phyloP scores from a whole-genome alignment of 768 basidiomycete species.

The Suillus lakei region DNA sequence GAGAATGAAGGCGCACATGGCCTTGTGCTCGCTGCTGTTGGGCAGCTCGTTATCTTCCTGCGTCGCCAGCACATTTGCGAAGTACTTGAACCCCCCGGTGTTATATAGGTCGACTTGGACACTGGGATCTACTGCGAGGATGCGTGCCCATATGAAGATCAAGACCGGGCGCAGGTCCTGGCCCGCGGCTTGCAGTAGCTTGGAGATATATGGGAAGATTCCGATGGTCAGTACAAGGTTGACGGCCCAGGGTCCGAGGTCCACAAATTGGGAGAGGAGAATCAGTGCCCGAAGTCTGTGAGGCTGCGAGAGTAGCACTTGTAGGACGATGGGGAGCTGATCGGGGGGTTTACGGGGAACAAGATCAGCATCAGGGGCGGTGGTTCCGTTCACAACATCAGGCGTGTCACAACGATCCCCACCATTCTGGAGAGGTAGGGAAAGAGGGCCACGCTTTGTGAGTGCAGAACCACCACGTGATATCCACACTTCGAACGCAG shows the following conservation, averaged over 20 bases:
- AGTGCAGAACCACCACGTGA: conserved; percentile 89
- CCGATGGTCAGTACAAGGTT: conserved; percentile 95
- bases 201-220: conserved; percentile 98
- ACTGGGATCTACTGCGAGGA: conserved; percentile 92
- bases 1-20: conserved; percentile 98
- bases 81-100: conserved; percentile 82
- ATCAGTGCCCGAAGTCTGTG: conserved; percentile 96
- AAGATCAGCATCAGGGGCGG: conserved; percentile 43
- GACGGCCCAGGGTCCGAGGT: conserved; percentile 98
- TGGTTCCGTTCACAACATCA: conserved; percentile 20
- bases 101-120: conserved; percentile 91
- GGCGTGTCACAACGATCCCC: conserved; percentile 31
- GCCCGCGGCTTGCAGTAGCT: conserved; percentile 92
- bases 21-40: conserved; percentile 93
- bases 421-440: conserved; percentile 59
- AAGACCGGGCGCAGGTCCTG: conserved; percentile 95
- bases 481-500: conserved; percentile 98
- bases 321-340: conserved; percentile 96
- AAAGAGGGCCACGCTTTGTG: conserved; percentile 75
- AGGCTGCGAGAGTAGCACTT: conserved; percentile 94
- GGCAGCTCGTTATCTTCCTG: conserved; percentile 77
- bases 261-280: conserved; percentile 95
- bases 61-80: conserved; percentile 74
- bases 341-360: conserved; percentile 93
- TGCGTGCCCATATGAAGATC: conserved; percentile 99